phyloP scores from a whole-genome alignment of 768 basidiomycete species.

The Naganishia vishniacii region DNA sequence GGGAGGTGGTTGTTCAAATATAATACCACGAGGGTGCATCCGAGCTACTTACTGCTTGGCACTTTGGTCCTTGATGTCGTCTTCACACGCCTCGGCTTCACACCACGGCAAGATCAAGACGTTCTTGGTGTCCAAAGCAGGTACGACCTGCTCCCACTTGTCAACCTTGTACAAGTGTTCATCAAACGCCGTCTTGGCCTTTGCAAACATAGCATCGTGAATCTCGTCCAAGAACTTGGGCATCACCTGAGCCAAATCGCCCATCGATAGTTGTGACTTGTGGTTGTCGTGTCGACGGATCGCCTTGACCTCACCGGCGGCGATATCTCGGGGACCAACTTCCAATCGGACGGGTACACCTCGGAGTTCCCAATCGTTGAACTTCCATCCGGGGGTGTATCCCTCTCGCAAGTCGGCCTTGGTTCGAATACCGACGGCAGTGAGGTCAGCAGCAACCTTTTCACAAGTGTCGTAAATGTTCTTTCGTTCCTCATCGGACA shows the following conservation, averaged over 20 bases:
- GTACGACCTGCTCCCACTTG: slow-evolving; percentile 88
- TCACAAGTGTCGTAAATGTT: slow-evolving; percentile 71
- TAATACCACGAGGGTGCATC: neutral
- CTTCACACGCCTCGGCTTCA: slow-evolving; percentile 84
- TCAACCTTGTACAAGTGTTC: slow-evolving; percentile 66
- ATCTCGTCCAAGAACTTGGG: slow-evolving; percentile 71
- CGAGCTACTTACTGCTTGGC: slow-evolving; percentile 63
- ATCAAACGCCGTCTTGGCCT: slow-evolving; percentile 69
- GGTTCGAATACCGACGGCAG: slow-evolving; percentile 68
- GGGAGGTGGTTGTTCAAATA: no score
- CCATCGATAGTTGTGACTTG: slow-evolving; percentile 58
- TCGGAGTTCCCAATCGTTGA: slow-evolving; percentile 99
- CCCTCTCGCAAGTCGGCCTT: slow-evolving; percentile 89
- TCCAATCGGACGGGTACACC: slow-evolving; percentile 96
- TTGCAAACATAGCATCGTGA: slow-evolving; percentile 78
- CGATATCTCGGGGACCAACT: slow-evolving; percentile 86
- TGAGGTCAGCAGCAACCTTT: slow-evolving; percentile 66
- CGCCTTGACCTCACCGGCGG: slow-evolving; percentile 66
- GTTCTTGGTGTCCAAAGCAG: slow-evolving; percentile 79
- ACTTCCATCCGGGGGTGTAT: slow-evolving; percentile 98
- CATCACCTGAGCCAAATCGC: slow-evolving; percentile 55
- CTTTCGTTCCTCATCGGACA: slow-evolving; percentile 55
- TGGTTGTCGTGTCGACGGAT: slow-evolving; percentile 76
- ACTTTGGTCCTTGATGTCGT: slow-evolving; percentile 94
- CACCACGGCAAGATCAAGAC: slow-evolving; percentile 93